Conservation (phyloP, 148 eudicot genomes). For the Linanthus parryae region DNA sequence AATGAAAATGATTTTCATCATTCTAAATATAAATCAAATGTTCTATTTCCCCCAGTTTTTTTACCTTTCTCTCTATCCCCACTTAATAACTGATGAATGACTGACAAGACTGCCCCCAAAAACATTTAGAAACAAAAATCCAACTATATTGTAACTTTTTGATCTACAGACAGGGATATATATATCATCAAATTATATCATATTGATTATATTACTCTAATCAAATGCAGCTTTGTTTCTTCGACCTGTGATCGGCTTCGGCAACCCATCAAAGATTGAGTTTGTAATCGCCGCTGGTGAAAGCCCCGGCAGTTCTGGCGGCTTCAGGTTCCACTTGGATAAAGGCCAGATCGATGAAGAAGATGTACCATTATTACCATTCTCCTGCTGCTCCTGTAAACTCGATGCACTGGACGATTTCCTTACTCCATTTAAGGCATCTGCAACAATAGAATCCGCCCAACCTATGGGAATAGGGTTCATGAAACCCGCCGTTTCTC, state of each 20-base stretch:
- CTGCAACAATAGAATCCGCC: constrained; percentile 40
- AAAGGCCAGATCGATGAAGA: constrained; percentile 52
- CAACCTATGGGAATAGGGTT: constrained; percentile 25
- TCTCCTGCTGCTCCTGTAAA: constrained; percentile 56
- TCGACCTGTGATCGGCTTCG: constrained; percentile 61
- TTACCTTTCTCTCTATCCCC: too few species aligned
- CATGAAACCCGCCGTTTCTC: too few species aligned
- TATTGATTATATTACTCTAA: constrained; percentile 36
- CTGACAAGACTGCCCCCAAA: too few species aligned
- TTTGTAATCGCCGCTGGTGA: constrained; percentile 58
- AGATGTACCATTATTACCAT: constrained; percentile 20
- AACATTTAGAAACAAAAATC: too few species aligned
- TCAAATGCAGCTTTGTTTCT: constrained; percentile 81
- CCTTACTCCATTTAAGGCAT: constrained; percentile 45
- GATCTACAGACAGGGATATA: too few species aligned
- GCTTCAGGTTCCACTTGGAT: constrained; percentile 69
- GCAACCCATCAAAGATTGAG: constrained; percentile 75
- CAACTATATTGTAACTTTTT: too few species aligned
- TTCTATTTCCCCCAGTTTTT: too few species aligned
- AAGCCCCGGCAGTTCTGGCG: constrained; percentile 70
- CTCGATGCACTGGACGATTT: constrained; percentile 83
- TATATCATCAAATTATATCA: too few species aligned
- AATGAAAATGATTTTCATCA: too few species aligned
- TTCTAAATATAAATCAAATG: too few species aligned
- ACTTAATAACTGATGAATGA: too few species aligned